Conservation (phyloP, 805 yeast genomes). For the Zygosaccharomyces pseudorouxii region DNA sequence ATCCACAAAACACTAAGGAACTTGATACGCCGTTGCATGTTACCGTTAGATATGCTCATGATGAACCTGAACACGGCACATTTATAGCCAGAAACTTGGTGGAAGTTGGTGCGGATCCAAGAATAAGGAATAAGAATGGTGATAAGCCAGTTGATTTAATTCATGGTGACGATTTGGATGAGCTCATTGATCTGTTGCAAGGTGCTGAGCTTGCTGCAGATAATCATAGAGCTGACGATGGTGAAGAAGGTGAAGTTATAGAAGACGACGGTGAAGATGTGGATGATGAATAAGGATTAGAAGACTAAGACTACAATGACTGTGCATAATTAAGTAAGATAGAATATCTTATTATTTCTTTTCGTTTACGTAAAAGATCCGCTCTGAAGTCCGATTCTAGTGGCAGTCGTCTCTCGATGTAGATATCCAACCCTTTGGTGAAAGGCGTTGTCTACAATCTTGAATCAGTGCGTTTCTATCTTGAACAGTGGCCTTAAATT, state of each 20-base stretch:
- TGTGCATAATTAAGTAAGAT: background rate
- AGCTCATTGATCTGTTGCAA: slow-evolving; percentile 60
- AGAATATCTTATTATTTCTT: background rate
- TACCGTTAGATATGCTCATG: slow-evolving; percentile 70
- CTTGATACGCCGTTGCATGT: slow-evolving; percentile 88
- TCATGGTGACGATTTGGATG: slow-evolving; percentile 47
- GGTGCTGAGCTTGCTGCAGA: slow-evolving; percentile 76
- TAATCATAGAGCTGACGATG: slow-evolving; percentile 34
- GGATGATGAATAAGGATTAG: background rate
- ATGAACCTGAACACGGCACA: slow-evolving; percentile 81
- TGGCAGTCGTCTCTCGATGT: slow-evolving; percentile 44
- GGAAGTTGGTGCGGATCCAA: slow-evolving; percentile 89
- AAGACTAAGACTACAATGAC: background rate
- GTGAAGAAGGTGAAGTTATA: slow-evolving; percentile 37
- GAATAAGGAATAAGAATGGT: slow-evolving; percentile 53
- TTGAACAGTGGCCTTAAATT: slow-evolving; percentile 28
- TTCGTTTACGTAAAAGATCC: background rate
- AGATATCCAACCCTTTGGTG: slow-evolving; percentile 44
- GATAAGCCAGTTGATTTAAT: slow-evolving; percentile 73
- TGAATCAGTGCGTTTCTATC: slow-evolving; percentile 34
- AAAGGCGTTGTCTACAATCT: slow-evolving; percentile 24
- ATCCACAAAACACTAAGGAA: slow-evolving; percentile 63
- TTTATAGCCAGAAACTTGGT: slow-evolving; percentile 74
- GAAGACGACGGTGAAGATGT: slow-evolving; percentile 27
- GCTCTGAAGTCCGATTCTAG: background rate